A percentile compares a stretch with the other conserved stretches of the same genome.
These are phyloP conservation scores for Mariannaea sp. DNA, from an alignment of 2,329 filamentous ascomycete species.

Conservation along the genomic window DNA sequence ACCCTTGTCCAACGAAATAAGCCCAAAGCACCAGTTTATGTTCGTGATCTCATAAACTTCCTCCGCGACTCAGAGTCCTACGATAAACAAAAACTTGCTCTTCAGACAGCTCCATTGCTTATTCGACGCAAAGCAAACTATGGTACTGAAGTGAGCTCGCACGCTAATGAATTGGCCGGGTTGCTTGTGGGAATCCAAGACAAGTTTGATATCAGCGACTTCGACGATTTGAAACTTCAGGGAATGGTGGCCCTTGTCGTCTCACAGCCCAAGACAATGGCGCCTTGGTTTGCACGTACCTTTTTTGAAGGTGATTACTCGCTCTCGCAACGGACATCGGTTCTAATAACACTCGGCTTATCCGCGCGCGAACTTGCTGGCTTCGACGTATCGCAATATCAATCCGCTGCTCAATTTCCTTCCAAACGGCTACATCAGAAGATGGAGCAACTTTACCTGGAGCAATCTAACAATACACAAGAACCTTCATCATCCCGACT, in stretches of 20 bases:
- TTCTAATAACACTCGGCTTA: constrained; percentile 82
- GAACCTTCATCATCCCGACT: constrained; percentile 44
- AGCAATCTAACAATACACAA: constrained; percentile 36
- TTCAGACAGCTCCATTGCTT: constrained; percentile 75
- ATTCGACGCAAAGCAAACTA: constrained; percentile 89
- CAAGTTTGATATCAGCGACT: constrained; percentile 79
- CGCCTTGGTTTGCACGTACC: constrained; percentile 79
- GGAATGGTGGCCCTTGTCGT: constrained; percentile 82
- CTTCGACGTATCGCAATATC: constrained; percentile 63
- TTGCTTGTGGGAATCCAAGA: constrained; percentile 82
- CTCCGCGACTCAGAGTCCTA: constrained; percentile 82
- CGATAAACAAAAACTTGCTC: constrained; percentile 79
- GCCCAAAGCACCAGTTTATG: constrained; percentile 83
- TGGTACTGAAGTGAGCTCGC: constrained; percentile 84
- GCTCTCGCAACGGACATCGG: constrained; percentile 77
- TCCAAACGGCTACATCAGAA: constrained; percentile 77
- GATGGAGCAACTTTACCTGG: constrained; percentile 72
- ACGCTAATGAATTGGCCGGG: constrained; percentile 79
- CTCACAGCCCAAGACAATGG: constrained; percentile 76
- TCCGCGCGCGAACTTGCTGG: constrained; percentile 85
- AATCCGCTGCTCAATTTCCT: constrained; percentile 66
- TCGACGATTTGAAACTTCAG: constrained; percentile 75
- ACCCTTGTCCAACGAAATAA: constrained; percentile 85
- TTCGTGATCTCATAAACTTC: constrained; percentile 80
- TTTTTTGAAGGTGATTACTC: constrained; percentile 95